Evolutionary conservation across 805 yeast species (phyloP).

Genomic region (Starmerella apis): DNA sequence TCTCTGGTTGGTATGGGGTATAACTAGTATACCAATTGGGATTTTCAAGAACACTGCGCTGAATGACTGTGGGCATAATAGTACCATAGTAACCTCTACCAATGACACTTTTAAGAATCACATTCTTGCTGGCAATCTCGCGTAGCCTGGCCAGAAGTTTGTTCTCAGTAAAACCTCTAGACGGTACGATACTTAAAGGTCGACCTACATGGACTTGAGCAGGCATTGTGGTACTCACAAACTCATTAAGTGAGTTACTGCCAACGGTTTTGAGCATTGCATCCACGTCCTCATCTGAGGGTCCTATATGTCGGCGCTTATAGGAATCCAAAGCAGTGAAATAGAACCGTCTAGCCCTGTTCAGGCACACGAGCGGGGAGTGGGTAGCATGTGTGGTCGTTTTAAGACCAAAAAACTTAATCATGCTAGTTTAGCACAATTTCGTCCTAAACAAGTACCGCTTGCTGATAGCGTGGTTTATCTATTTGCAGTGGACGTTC

Average conservation of each 20-base stretch:
- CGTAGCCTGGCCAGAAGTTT: slow-evolving; percentile 63
- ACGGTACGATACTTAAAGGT: slow-evolving; percentile 55
- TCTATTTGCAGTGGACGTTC: background rate
- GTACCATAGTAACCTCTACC: slow-evolving; percentile 96
- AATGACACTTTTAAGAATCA: slow-evolving; percentile 60
- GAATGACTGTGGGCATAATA: slow-evolving; percentile 78
- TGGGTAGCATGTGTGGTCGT: background rate
- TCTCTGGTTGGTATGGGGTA: slow-evolving; percentile 97
- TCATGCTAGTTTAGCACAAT: background rate
- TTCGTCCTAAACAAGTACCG: background rate
- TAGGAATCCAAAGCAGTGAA: slow-evolving; percentile 49
- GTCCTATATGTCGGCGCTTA: slow-evolving; percentile 80
- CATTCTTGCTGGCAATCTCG: slow-evolving; percentile 64
- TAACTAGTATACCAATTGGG: slow-evolving; percentile 99
- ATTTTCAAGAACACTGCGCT: slow-evolving; percentile 79
- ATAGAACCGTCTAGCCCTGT: background rate
- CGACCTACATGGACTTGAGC: slow-evolving; percentile 60
- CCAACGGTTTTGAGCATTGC: slow-evolving; percentile 61
- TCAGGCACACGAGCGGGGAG: background rate
- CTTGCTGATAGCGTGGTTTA: background rate
- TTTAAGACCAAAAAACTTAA: background rate
- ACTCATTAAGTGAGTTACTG: slow-evolving; percentile 54
- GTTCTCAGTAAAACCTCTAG: slow-evolving; percentile 66
- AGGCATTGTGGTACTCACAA: slow-evolving; percentile 68
- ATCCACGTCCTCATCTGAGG: slow-evolving; percentile 49